These are phyloP conservation scores for Dendrobium catenatum DNA, from an alignment of 106 monocot genomes.

Conservation along the genomic window DNA sequence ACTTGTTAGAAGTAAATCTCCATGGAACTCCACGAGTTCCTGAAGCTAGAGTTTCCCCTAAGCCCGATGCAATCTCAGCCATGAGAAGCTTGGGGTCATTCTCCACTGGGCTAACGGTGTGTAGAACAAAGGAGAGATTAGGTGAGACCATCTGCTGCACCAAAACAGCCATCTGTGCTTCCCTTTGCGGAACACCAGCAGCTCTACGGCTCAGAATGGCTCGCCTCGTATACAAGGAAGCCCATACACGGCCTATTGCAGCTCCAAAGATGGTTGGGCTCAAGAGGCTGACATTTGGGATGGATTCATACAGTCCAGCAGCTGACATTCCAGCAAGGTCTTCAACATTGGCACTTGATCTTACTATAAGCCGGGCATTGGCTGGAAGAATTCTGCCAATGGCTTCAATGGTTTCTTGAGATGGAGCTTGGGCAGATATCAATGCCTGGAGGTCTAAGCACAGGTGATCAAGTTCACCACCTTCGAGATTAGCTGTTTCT, in stretches of 20 bases:
- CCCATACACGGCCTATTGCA: constrained; percentile 75
- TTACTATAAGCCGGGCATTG: constrained; percentile 59
- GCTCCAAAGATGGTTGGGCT: constrained; percentile 35
- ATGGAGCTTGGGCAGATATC: constrained; percentile 36
- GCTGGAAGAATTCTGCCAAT: constrained; percentile 36
- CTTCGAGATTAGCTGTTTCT: constrained; percentile 49
- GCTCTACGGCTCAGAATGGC: constrained; percentile 81
- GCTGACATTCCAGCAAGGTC: constrained; percentile 96
- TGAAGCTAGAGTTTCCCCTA: constrained; percentile 89
- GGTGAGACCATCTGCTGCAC: constrained; percentile 83
- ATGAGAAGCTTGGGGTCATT: constrained; percentile 50
- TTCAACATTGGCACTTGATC: constrained; percentile 95
- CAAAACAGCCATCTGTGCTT: constrained; percentile 79
- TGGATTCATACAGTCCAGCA: constrained; percentile 83
- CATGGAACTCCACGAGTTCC: constrained; percentile 92
- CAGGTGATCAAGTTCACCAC: constrained; percentile 41
- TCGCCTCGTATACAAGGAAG: constrained; percentile 81
- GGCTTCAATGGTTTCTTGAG: constrained; percentile 26
- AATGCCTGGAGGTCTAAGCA: constrained; percentile 68
- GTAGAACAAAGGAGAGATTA: constrained; percentile 84
- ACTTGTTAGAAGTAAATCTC: constrained; percentile 65
- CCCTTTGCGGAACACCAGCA: constrained; percentile 67
- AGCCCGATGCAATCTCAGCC: constrained; percentile 82
- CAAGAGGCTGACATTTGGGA: constrained; percentile 82
- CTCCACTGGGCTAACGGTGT: constrained; percentile 68